Percentiles rank a stretch among this genome's conserved stretches.
phyloP scores from a whole-genome alignment of 2,329 filamentous ascomycete genomes.

The Cytospora leucostoma region DNA sequence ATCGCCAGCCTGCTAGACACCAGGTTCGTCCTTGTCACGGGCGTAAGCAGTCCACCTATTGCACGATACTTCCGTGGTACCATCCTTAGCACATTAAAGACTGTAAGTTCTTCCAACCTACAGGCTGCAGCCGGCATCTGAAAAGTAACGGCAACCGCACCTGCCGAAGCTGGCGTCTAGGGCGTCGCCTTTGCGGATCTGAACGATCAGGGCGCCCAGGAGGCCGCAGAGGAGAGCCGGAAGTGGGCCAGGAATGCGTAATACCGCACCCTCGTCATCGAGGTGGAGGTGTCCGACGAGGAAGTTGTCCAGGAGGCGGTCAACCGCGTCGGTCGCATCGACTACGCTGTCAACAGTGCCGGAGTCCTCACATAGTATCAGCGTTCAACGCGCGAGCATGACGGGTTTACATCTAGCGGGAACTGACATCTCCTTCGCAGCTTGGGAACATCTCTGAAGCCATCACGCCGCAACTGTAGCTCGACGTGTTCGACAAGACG shows the following conservation, averaged over 20 bases:
- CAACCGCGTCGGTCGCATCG: constrained; percentile 4
- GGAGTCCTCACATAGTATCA: too few relatives aligned
- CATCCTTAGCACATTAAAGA: too few relatives aligned
- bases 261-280: neutral
- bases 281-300: constrained; percentile 9
- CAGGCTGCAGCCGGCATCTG: constrained; percentile 19
- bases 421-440: neutral
- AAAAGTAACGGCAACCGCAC: constrained; percentile 15
- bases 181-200: constrained; percentile 18
- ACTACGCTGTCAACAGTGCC: constrained; percentile 20
- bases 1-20: too few relatives aligned
- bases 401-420: neutral
- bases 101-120: too few relatives aligned
- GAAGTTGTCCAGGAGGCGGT: neutral
- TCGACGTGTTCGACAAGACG: neutral
- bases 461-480: neutral
- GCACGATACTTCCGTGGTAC: too few relatives aligned
- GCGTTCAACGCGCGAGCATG: neutral
- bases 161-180: constrained; percentile 7
- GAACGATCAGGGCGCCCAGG: constrained; percentile 10
- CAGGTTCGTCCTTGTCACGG: constrained; percentile 1
- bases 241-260: neutral
- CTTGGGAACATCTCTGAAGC: neutral
- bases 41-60: neutral
- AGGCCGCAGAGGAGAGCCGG: constrained; percentile 11